Evolutionary conservation across 306 rosid species (phyloP).

Genomic region (Datisca glomerata): DNA sequence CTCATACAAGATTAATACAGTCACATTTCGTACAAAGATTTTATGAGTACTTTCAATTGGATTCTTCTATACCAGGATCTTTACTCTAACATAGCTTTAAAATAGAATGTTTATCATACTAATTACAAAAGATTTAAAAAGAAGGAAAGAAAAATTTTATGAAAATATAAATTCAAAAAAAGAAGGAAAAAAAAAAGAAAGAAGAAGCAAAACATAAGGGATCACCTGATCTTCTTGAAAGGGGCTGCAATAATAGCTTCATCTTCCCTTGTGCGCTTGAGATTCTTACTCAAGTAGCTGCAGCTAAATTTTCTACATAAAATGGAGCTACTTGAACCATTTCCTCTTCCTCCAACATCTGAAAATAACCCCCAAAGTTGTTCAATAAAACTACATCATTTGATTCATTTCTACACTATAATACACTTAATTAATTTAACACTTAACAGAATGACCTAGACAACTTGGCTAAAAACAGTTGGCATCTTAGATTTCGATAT

Average conservation of each 20-base stretch:
- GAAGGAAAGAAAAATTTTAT: neutral
- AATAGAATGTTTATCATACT: too few species aligned
- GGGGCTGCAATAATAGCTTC: conserved; percentile 32
- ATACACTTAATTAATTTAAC: neutral
- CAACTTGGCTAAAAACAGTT: neutral
- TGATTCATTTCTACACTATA: too few species aligned
- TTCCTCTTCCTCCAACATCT: conserved; percentile 15
- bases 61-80: too few species aligned
- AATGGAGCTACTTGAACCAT: conserved; percentile 13
- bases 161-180: too few species aligned
- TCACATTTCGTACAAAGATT: too few species aligned
- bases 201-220: neutral
- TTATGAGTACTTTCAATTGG: too few species aligned
- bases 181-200: too few species aligned
- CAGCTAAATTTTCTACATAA: conserved; percentile 26
- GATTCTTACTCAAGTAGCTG: conserved; percentile 25
- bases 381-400: neutral
- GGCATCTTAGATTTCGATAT: too few species aligned
- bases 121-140: neutral
- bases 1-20: too few species aligned
- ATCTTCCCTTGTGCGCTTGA: conserved; percentile 44
- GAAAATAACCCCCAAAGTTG: conserved; percentile 9
- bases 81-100: too few species aligned
- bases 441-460: neutral
- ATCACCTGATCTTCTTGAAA: conserved; percentile 42